Evolutionary conservation across 2,329 filamentous ascomycete species (phyloP).

Genomic region (Ceratocystis variospora): DNA sequence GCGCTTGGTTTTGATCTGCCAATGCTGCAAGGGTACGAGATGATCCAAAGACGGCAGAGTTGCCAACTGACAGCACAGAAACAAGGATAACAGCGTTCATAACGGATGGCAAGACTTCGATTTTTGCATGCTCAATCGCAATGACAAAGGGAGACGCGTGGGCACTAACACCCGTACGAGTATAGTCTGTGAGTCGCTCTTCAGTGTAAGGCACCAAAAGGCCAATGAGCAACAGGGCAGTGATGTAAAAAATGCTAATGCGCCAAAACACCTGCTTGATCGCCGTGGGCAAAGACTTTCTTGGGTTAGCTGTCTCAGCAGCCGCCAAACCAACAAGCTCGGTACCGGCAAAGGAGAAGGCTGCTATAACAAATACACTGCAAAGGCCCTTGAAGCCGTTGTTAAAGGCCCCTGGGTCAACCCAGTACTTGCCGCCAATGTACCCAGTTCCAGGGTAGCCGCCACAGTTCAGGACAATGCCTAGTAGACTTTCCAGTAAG

Average conservation of each 20-base stretch:
- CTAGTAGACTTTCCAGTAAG: constrained; percentile 50
- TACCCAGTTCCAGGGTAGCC: constrained; percentile 61
- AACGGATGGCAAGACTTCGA: constrained; percentile 65
- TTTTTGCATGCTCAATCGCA: constrained; percentile 72
- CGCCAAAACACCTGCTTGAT: constrained; percentile 95
- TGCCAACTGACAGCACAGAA: constrained; percentile 79
- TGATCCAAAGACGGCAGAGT: constrained; percentile 81
- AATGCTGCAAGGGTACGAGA: constrained; percentile 81
- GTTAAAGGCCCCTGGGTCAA: constrained; percentile 67
- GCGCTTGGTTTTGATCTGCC: constrained; percentile 75
- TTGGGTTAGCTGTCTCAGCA: constrained; percentile 64
- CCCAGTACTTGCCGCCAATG: constrained; percentile 68
- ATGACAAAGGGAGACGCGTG: constrained; percentile 86
- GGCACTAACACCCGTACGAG: constrained; percentile 42
- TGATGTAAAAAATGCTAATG: constrained; percentile 79
- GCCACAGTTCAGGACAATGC: constrained; percentile 72
- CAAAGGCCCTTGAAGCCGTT: constrained; percentile 75
- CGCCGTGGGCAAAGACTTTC: constrained; percentile 70
- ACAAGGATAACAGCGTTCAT: constrained; percentile 95
- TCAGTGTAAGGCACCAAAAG: constrained; percentile 62
- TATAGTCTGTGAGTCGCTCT: constrained; percentile 27
- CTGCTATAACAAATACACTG: constrained; percentile 61
- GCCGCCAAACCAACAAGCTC: constrained; percentile 65
- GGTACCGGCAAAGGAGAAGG: constrained; percentile 63
- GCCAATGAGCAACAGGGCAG: constrained; percentile 67